A percentile compares a stretch with the other conserved stretches of the same genome.
These are phyloP conservation scores for Geum urbanum DNA, from an alignment of 306 rosid species.

Conservation along the genomic window DNA sequence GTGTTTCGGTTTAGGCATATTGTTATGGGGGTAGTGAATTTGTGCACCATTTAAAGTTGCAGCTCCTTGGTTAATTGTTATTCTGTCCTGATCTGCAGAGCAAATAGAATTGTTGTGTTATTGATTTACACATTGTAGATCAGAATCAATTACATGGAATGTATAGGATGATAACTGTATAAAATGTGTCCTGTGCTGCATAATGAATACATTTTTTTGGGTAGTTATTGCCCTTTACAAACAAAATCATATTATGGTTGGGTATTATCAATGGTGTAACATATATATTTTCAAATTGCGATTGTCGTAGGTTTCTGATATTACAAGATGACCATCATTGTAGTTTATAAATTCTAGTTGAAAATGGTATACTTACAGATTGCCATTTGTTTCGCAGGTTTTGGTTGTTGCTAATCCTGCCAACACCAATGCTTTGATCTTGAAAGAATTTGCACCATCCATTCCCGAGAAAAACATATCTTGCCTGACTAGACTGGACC, in stretches of 20 bases:
- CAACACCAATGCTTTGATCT: conserved; percentile 92
- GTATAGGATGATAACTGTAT: not conserved
- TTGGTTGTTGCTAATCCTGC: conserved; percentile 99
- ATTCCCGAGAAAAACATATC: conserved; percentile 85
- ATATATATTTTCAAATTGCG: not conserved
- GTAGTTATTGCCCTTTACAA: not conserved
- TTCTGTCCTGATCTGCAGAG: too few species aligned
- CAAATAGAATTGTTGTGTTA: not conserved
- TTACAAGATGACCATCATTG: not conserved
- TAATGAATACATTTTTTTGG: not conserved
- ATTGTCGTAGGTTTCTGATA: not conserved
- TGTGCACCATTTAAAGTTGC: not conserved
- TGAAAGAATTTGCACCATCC: conserved; percentile 97
- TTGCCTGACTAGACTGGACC: conserved; percentile 89
- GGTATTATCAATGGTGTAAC: not conserved
- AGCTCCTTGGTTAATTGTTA: not conserved
- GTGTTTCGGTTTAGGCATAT: not conserved
- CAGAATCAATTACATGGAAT: not conserved
- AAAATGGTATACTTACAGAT: not conserved
- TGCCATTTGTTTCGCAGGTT: conserved; percentile 55
- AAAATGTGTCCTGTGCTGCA: not conserved
- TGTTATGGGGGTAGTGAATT: not conserved
- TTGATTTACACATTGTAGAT: not conserved
- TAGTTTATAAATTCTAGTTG: not conserved
- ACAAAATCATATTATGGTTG: not conserved